A percentile compares a stretch with the other conserved stretches of the same genome.
These are phyloP conservation scores for Pseudonitzschia multistriata DNA, from an alignment of 108 stramenopile species.

Conservation along the genomic window DNA sequence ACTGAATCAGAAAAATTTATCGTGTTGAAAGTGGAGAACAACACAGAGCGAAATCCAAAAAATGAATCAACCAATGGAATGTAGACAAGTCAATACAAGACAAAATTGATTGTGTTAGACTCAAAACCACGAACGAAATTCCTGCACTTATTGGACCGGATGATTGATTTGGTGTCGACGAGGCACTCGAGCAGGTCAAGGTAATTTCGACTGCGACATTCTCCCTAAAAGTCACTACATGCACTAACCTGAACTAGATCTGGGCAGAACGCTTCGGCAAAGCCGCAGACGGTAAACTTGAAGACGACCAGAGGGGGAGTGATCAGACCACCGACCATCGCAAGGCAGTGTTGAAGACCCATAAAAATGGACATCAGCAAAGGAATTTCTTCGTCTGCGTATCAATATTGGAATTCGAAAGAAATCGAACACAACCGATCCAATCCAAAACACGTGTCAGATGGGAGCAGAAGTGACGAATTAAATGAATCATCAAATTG, in stretches of 20 bases:
- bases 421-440: background rate
- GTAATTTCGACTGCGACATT: background rate
- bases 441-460: background rate
- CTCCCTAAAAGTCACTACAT: background rate
- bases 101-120: background rate
- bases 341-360: constrained; percentile 77
- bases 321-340: constrained; percentile 75
- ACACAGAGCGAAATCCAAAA: background rate
- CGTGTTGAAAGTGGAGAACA: no score
- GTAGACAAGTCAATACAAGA: background rate
- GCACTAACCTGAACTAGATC: constrained; percentile 30
- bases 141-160: background rate
- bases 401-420: background rate
- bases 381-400: constrained; percentile 54
- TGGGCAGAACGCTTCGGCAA: constrained; percentile 33
- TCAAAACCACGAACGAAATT: background rate
- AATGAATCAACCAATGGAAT: background rate
- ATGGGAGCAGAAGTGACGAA: background rate
- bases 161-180: no score
- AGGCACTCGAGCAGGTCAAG: no score
- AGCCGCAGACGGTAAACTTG: constrained; percentile 53
- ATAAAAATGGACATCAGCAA: constrained; percentile 49
- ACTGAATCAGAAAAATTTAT: constrained; percentile 31
- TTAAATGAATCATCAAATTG: background rate
- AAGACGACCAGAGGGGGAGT: constrained; percentile 64